Conservation (phyloP, 2,329 filamentous ascomycete genomes). For the Microcera coccophila region DNA sequence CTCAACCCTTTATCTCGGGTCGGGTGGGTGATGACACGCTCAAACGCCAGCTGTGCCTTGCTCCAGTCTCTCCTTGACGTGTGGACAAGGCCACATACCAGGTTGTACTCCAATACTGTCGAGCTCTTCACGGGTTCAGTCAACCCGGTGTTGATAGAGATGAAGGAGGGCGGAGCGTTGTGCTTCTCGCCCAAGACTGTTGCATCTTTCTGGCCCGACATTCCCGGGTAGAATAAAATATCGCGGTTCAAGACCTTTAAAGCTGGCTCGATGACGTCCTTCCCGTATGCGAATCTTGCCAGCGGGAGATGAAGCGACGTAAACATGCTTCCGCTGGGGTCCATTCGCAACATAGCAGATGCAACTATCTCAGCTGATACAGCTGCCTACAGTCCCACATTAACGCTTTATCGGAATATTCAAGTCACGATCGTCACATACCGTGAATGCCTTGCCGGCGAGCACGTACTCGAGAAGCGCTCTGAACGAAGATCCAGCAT, state of each 20-base stretch:
- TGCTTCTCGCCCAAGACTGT: constrained; percentile 44
- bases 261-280: constrained; percentile 50
- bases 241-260: constrained; percentile 60
- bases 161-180: constrained; percentile 51
- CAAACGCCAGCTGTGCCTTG: constrained; percentile 58
- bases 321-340: constrained; percentile 63
- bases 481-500: constrained; percentile 43
- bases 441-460: constrained; percentile 39
- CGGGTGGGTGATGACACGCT: constrained; percentile 65
- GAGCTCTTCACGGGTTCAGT: constrained; percentile 49
- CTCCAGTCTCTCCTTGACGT: constrained; percentile 59
- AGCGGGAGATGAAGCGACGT: constrained; percentile 60
- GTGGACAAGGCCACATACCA: constrained; percentile 61
- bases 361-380: constrained; percentile 45
- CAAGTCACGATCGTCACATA: constrained; percentile 27
- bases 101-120: constrained; percentile 63
- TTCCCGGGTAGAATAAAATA: constrained; percentile 61
- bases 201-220: constrained; percentile 33
- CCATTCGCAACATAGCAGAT: constrained; percentile 59
- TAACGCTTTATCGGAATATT: constrained; percentile 6
- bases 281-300: constrained; percentile 55
- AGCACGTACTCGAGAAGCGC: constrained; percentile 41
- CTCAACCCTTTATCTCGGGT: constrained; percentile 59
- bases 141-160: constrained; percentile 56
- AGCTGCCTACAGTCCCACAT: constrained; percentile 36